These are phyloP conservation scores for Flaveria robusta DNA, from an alignment of 129 eudicot genomes.

Conservation along the genomic window DNA sequence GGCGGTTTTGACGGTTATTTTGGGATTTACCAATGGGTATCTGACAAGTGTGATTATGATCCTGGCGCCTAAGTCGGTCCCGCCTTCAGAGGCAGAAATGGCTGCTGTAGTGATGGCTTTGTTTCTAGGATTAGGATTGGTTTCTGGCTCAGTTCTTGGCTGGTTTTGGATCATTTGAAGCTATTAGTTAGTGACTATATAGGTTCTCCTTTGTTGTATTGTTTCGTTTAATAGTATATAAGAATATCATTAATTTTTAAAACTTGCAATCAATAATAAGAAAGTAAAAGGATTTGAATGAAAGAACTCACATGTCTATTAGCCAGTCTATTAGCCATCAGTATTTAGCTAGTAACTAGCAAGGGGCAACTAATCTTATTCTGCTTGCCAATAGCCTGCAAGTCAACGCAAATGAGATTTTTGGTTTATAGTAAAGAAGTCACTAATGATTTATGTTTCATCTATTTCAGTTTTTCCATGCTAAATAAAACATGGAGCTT, in stretches of 20 bases:
- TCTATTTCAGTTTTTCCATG: not conserved
- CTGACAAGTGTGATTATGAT: conserved; percentile 85
- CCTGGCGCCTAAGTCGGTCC: conserved; percentile 69
- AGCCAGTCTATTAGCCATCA: conserved; percentile 8
- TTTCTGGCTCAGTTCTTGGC: conserved; percentile 73
- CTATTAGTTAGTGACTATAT: not conserved
- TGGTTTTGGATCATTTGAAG: conserved; percentile 79
- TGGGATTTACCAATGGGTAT: conserved; percentile 87
- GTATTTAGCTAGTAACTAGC: not conserved
- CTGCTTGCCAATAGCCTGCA: not conserved
- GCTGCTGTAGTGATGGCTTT: conserved; percentile 86
- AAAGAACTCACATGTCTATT: not conserved
- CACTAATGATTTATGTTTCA: not conserved
- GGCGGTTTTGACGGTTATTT: conserved; percentile 57
- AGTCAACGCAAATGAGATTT: conserved; percentile 8
- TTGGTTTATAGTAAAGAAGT: not conserved
- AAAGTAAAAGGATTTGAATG: not conserved
- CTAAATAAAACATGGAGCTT: no score
- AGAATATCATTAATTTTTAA: not conserved
- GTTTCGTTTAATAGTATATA: conserved; percentile 12
- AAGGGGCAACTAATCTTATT: conserved; percentile 11
- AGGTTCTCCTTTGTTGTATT: conserved; percentile 20
- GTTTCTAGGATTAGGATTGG: conserved; percentile 74
- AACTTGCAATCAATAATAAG: not conserved
- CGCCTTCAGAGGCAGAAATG: conserved; percentile 59